Evolutionary conservation across 257 asterid genomes (phyloP), one percentile per base, ranked within the genome.

Genomic region (Solanum habrochaites): DNA sequence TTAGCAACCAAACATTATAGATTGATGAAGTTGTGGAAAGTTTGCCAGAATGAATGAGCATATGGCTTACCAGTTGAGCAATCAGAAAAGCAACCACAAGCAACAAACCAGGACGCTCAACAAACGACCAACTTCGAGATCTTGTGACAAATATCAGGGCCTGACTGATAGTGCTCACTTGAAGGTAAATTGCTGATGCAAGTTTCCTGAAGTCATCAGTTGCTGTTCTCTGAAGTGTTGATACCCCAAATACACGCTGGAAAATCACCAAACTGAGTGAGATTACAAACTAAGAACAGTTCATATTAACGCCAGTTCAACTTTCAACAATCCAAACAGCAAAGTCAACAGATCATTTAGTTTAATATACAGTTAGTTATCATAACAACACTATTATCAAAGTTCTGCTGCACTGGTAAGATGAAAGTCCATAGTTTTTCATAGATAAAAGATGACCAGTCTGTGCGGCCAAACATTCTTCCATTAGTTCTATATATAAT

Each of bases 101-200:
- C 85, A 97, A 82, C 86, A 94, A 83, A 66, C 99, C 99, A 2
- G 99, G 99, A 40, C 99, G 99, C 92, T 97, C 99, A 6, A 93
- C 89, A 88, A 87, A 97, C 4, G 99, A 97, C 99, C 98, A 97
- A 91, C 92, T 94, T 85, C 98, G 87, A 47, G 99, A 97, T 91
- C 99, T 92, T 56, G 99, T 97, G 25, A 97, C 99, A 73, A 97
- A 97, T 86, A 97, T 97, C 82, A 97, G 90, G 52, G 99, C 99
- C 92, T 95, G 99, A 84, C 99, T 96, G 87, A 96, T 93, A 14
- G 97, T 96, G 94, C 99, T 96, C 90, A 96, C 98, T 94, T 96
- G 99, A 85, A 96, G 98, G 89, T 96, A 96, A 86, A 96, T 90
- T 64, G 98, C 99, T 32, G 99, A 95, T 29, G 99, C 98, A 82